Base-by-base conservation (phyloP, 2,329 filamentous ascomycete species). In the Hymenoscyphus infarciens region DNA sequence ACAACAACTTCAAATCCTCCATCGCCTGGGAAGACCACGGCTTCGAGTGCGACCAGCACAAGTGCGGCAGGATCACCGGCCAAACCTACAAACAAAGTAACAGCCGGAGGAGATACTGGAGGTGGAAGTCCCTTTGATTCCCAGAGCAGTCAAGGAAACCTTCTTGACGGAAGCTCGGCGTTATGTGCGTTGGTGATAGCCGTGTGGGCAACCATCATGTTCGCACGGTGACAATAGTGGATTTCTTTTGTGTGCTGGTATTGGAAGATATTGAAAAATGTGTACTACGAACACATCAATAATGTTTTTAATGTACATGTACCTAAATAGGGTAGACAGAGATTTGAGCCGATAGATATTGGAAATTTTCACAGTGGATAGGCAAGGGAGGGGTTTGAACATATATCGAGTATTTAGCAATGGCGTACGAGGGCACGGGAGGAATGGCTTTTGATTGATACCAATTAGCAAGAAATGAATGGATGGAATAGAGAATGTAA, bases 61-160 rank as follows among this genome's bases (percentile, higher is more conserved):
- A 31, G 29, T 31, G 29, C 29, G 5, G 29, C 39, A 31, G 57
- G 39, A 35, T 22, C 42, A 15, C 5, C 29, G 15, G 54, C 62
- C 25, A 31, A 3, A 3, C 29, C 29, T 4, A 31, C 60, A 29
- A 54, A 38, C n/a, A 53, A 19, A 57, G 22, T 19, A 29, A 56
- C 63, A 39, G 49, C 52, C 10, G 57, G 62, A 7, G 25, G 22
- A n/a, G 64, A 33, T 7, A 57, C 65, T 11, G 69, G 69, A 42
- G 68, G 68, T 16, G 70, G 70, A 38, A 68, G 66, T 67, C 70
- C 70, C 10, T 71, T 71, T 52, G 70, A 70, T 62, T 66, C 68
- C 38, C 56, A 64, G 42, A 67, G 63, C 38, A 49, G 39, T 42
- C 39, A 57, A 27, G 66, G 61, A 11, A 63, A 31, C 57, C 61